Percentiles rank a stretch among this genome's conserved stretches.
These are phyloP conservation scores for Talaromyces rugulosus DNA, from an alignment of 2,329 filamentous ascomycete species.

Conservation along the genomic window DNA sequence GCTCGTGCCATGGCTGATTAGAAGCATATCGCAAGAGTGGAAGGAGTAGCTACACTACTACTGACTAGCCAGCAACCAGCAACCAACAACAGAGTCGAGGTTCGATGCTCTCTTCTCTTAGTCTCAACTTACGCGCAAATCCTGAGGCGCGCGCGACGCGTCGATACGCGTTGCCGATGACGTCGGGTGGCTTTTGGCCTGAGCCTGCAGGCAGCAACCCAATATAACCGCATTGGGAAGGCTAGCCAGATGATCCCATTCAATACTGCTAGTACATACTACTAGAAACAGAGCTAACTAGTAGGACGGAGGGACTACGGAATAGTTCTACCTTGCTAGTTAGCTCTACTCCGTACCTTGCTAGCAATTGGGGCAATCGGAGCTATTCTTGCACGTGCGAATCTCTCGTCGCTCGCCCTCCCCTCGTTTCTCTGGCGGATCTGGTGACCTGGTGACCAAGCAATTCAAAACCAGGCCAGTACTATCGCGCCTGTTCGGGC, in stretches of 20 bases:
- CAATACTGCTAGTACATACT: not conserved
- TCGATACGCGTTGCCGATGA: not conserved
- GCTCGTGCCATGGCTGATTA: not conserved
- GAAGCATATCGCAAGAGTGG: not conserved
- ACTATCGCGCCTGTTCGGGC: not conserved
- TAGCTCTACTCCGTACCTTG: not conserved
- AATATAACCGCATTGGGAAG: conserved; percentile 11
- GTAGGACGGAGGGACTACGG: not conserved
- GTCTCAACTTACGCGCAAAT: conserved; percentile 1
- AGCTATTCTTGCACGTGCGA: not conserved
- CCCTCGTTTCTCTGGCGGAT: not conserved
- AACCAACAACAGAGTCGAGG: not conserved
- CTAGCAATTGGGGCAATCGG: not conserved
- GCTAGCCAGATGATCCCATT: not conserved
- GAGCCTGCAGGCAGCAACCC: conserved; percentile 11
- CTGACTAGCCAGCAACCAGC: not conserved
- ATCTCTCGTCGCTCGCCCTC: not conserved
- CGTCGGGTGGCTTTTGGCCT: not conserved
- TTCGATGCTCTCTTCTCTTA: not conserved
- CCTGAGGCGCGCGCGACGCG: not conserved
- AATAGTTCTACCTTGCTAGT: not conserved
- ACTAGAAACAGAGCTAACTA: not conserved
- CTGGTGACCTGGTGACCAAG: not conserved
- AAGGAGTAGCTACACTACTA: not conserved
- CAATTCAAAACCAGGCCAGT: not conserved